phyloP scores from a whole-genome alignment of 139 green algal species.

The Tetratostichococcus sp. region DNA sequence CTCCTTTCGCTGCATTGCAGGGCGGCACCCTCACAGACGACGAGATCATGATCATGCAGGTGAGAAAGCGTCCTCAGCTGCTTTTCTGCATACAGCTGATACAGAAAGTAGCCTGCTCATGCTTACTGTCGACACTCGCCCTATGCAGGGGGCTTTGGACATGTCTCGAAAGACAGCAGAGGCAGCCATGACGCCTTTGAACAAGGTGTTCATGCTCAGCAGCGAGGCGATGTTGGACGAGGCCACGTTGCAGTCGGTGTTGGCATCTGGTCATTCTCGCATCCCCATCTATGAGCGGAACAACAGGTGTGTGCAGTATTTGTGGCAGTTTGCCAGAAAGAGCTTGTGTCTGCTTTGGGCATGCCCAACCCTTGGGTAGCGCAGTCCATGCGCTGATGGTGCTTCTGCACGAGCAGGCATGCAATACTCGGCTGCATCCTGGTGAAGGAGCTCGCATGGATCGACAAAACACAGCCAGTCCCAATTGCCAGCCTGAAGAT shows the following conservation, averaged over 20 bases:
- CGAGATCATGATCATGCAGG: constrained; percentile 18
- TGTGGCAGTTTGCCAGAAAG: no score
- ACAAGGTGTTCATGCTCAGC: constrained; percentile 54
- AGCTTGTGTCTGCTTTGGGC: no score
- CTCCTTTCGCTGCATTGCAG: no score
- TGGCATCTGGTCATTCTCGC: constrained; percentile 40
- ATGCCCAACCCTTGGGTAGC: no score
- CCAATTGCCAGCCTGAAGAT: constrained; percentile 31
- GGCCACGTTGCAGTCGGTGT: constrained; percentile 46
- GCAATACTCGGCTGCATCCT: constrained; percentile 72
- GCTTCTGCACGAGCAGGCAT: background rate
- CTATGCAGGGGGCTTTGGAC: background rate
- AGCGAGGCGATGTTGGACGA: constrained; percentile 58
- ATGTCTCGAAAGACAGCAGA: background rate
- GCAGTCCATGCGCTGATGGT: no score
- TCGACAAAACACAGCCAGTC: constrained; percentile 21
- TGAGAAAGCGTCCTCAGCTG: no score
- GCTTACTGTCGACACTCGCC: no score
- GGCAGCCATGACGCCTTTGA: background rate
- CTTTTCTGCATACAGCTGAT: no score
- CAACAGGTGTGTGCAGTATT: background rate
- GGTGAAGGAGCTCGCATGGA: constrained; percentile 78
- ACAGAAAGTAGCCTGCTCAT: no score
- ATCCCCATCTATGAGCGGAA: constrained; percentile 6
- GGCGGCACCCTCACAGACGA: constrained; percentile 3